Conservation (phyloP, 768 basidiomycete genomes). For the Mycena sanguinolenta region DNA sequence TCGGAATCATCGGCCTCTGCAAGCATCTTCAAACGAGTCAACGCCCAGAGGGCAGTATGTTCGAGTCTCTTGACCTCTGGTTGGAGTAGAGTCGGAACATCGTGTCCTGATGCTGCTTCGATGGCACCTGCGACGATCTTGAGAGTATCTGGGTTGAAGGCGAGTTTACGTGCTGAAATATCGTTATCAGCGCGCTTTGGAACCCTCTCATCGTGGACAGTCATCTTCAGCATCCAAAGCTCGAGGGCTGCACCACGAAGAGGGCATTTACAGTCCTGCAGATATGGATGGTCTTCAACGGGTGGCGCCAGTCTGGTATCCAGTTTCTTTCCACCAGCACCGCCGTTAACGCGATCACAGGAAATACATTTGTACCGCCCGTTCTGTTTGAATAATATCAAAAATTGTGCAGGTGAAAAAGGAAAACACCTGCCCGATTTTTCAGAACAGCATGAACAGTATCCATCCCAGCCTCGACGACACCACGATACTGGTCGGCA, state of each 20-base stretch:
- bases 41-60: constrained; percentile 3
- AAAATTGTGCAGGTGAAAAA: too few relatives aligned
- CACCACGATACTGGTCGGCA: too few relatives aligned
- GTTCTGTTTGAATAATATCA: neutral
- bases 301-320: neutral
- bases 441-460: too few relatives aligned
- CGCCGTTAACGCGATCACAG: neutral
- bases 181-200: neutral
- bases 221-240: constrained; percentile 15
- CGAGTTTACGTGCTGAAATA: neutral
- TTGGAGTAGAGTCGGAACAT: neutral
- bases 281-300: neutral
- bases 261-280: constrained; percentile 12
- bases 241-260: constrained; percentile 13
- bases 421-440: too few relatives aligned
- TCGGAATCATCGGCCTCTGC: neutral
- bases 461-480: too few relatives aligned
- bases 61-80: neutral
- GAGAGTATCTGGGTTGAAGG: constrained; percentile 9
- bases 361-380: neutral
- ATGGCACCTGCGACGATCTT: neutral
- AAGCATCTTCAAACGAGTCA: neutral
- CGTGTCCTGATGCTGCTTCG: neutral
- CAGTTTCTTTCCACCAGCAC: neutral
- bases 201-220: neutral